phyloP scores from a whole-genome alignment of 2,329 filamentous ascomycete genomes.

The Colletotrichum musicola region DNA sequence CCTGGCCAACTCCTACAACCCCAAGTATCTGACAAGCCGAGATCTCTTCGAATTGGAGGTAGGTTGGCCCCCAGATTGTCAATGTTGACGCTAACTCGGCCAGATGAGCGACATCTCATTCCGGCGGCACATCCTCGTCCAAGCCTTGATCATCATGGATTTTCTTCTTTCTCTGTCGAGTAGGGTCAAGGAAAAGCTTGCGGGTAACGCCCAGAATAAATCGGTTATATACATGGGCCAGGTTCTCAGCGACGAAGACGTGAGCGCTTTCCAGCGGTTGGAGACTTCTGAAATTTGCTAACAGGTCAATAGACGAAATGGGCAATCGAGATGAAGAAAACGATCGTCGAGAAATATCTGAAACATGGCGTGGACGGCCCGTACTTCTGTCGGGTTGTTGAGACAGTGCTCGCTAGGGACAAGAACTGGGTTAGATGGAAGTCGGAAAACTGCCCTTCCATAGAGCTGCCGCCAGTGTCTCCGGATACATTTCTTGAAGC shows the following conservation, averaged over 20 bases:
- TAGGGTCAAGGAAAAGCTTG: conserved; percentile 83
- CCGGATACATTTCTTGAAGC: conserved; percentile 77
- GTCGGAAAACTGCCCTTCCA: conserved; percentile 89
- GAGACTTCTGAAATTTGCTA: neutral
- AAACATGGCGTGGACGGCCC: conserved; percentile 85
- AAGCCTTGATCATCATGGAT: conserved; percentile 93
- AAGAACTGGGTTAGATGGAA: conserved; percentile 99
- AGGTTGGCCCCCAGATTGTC: conserved; percentile 43
- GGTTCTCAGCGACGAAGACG: conserved; percentile 84
- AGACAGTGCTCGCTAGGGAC: conserved; percentile 93
- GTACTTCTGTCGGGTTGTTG: conserved; percentile 96
- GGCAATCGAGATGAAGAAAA: conserved; percentile 81
- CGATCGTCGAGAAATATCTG: conserved; percentile 85
- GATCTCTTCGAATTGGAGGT: conserved; percentile 97
- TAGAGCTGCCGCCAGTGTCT: conserved; percentile 80
- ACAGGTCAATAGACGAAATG: conserved; percentile 75
- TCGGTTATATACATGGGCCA: conserved; percentile 86
- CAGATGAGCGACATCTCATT: conserved; percentile 95
- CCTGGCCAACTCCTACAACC: conserved; percentile 84
- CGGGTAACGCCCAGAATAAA: conserved; percentile 79
- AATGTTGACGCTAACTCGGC: conserved; percentile 42
- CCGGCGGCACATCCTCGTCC: conserved; percentile 91
- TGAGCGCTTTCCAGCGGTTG: conserved; percentile 56
- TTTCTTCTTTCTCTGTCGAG: conserved; percentile 93
- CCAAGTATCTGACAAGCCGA: conserved; percentile 97